These are phyloP conservation scores for Clavispora fructus DNA, from an alignment of 805 yeast genomes.

Conservation along the genomic window DNA sequence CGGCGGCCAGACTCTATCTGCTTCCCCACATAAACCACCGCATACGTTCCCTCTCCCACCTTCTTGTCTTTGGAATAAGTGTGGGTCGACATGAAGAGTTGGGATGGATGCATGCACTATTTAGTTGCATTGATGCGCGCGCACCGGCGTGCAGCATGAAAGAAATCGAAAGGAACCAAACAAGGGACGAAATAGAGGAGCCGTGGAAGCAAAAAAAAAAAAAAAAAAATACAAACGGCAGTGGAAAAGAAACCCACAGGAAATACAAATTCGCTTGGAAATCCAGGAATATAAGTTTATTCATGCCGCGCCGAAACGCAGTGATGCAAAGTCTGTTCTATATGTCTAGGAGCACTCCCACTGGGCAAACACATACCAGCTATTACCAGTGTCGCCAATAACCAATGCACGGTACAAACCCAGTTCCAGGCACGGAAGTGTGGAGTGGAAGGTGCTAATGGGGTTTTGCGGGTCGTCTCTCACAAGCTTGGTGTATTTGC, in stretches of 20 bases:
- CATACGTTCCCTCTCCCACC: slow-evolving; percentile 99
- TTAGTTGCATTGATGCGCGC: background rate
- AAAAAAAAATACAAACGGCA: too few species aligned
- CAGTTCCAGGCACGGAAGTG: slow-evolving; percentile 56
- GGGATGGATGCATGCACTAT: background rate
- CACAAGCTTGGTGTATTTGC: slow-evolving; percentile 59
- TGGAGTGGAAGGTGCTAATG: slow-evolving; percentile 55
- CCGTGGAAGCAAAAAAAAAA: too few species aligned
- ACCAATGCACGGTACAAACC: slow-evolving; percentile 86
- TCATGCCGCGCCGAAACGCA: background rate
- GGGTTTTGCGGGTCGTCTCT: slow-evolving; percentile 44
- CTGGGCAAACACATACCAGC: slow-evolving; percentile 88
- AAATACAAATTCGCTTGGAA: too few species aligned
- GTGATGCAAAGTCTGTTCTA: background rate
- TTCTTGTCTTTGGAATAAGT: slow-evolving; percentile 58
- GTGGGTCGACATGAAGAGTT: slow-evolving; percentile 1
- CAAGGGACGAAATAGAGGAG: too few species aligned
- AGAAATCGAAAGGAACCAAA: too few species aligned
- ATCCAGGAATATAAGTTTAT: background rate
- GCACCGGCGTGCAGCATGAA: too few species aligned
- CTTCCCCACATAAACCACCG: slow-evolving; percentile 86
- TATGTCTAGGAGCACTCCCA: slow-evolving; percentile 57
- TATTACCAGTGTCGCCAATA: slow-evolving; percentile 66
- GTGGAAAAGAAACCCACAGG: too few species aligned
- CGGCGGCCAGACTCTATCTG: slow-evolving; percentile 49